A percentile compares a stretch with the other conserved stretches of the same genome.
These are phyloP conservation scores for Ananas comosus DNA, from an alignment of 176 grass and related monocot species.

Conservation along the genomic window DNA sequence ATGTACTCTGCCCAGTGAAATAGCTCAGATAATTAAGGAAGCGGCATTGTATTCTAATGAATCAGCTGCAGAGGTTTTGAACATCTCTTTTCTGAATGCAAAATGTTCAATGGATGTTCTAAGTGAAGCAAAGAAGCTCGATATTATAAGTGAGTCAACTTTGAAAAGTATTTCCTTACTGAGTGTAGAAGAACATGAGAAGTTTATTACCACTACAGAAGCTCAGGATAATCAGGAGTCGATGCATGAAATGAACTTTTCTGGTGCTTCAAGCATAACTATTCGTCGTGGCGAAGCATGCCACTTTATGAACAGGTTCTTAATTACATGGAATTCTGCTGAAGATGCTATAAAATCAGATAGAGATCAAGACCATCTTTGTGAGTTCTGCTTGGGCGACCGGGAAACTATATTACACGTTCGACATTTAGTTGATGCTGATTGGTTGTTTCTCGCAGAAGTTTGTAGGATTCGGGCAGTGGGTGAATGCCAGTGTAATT, in stretches of 20 bases:
- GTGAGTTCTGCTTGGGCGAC: conserved; percentile 40
- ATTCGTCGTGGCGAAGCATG: conserved; percentile 58
- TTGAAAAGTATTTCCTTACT: conserved; percentile 47
- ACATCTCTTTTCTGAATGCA: conserved; percentile 38
- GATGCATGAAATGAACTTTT: conserved; percentile 16
- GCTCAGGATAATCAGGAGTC: conserved; percentile 16
- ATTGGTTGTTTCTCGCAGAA: conserved; percentile 78
- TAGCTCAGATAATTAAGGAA: conserved; percentile 45
- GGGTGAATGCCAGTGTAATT: conserved; percentile 16
- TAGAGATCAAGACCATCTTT: conserved; percentile 29
- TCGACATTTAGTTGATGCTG: conserved; percentile 66
- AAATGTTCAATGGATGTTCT: conserved; percentile 64
- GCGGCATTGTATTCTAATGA: conserved; percentile 31
- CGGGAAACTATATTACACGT: conserved; percentile 30
- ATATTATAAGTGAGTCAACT: conserved; percentile 47
- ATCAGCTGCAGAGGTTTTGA: conserved; percentile 23
- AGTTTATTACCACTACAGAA: conserved; percentile 38
- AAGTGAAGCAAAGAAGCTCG: conserved; percentile 63
- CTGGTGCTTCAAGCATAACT: conserved; percentile 20
- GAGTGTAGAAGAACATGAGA: conserved; percentile 48
- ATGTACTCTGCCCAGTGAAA: conserved; percentile 28
- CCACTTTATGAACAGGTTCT: conserved; percentile 70
- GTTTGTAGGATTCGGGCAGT: conserved; percentile 29
- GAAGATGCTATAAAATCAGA: conserved; percentile 13
- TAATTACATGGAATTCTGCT: conserved; percentile 51